Base-by-base conservation (phyloP, 176 grass and related monocot species). In the Saccharum officinarum region DNA sequence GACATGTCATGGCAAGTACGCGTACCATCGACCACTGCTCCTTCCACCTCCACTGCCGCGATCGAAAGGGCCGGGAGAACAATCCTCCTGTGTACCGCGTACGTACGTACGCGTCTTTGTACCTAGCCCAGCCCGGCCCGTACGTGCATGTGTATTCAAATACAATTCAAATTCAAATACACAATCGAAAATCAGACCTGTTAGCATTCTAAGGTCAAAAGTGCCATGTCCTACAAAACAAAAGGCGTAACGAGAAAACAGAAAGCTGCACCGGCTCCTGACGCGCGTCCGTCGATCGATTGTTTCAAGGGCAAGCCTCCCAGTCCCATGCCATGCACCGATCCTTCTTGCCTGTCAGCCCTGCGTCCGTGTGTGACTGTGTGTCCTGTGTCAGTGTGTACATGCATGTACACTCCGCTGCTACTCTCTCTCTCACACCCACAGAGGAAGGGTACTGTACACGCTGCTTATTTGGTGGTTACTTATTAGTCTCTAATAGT, bases 1-100 rank as follows among this genome's bases (percentile, higher is more conserved):
- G 62, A 64, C 81, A 90, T 69, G 75, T 40, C 84, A 87, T 4
- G 30, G 69, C 84, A 79, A 40, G 76, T 81, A 81, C 74, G 11
- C 72, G 59, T 26, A 12, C 10, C 22, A 57, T 57, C 57, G 57
- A 61, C 23, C 15, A 20, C 25, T 2, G 6, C 22, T 33, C 28
- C 25, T 44, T 16, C 36, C 37, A 28, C 1, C 23, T 23, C 22
- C 59, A 25, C 57, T 25, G 4, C 7, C 49, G 40, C 0, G 6
- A 37, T 17, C 0, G 10, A 40, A 45, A 26, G 18, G 34, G 18
- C 23, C 7, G 1, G 18, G 49, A 49, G 55, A 84, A 73, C 34
- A 79, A 67, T 59, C 20, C 54, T 67, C 55, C 41, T 79, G 57
- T 59, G 75, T 67, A 84, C 86, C 1, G 22, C 17, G 31, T 71